Conservation (phyloP, 1,284 basidiomycete species). For the Malassezia slooffiae region DNA sequence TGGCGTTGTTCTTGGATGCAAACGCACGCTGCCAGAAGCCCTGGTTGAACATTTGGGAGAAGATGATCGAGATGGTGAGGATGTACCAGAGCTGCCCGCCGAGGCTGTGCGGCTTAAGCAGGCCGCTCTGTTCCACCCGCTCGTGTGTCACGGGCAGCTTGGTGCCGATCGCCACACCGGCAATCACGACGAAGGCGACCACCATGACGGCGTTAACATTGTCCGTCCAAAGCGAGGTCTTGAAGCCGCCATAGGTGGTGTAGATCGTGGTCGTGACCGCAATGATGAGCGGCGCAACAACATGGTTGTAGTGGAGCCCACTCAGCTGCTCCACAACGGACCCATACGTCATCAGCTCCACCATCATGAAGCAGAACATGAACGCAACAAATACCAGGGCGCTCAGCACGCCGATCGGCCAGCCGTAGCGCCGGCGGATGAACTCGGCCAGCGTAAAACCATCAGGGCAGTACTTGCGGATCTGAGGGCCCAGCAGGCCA, state of each 20-base stretch:
- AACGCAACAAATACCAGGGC: constrained; percentile 42
- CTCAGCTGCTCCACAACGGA: constrained; percentile 25
- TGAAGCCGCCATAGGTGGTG: constrained; percentile 46
- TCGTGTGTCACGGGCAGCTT: constrained; percentile 35
- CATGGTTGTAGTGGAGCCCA: constrained; percentile 26
- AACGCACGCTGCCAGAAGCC: constrained; percentile 47
- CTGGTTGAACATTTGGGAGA: constrained; percentile 46
- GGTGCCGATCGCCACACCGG: constrained; percentile 34
- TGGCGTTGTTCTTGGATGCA: constrained; percentile 38
- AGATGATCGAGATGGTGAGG: constrained; percentile 38
- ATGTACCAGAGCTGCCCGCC: constrained; percentile 46
- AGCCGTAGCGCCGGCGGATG: constrained; percentile 42
- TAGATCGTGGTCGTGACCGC: constrained; percentile 44
- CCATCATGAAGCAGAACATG: constrained; percentile 47
- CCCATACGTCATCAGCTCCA: constrained; percentile 46
- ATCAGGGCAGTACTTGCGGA: constrained; percentile 40
- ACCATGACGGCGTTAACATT: constrained; percentile 45
- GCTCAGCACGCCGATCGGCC: constrained; percentile 39
- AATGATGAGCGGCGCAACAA: constrained; percentile 40
- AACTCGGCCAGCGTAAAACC: constrained; percentile 45
- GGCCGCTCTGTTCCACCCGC: constrained; percentile 26
- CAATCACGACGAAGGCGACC: constrained; percentile 39
- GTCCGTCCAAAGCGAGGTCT: constrained; percentile 45
- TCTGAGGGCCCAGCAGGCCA: constrained; percentile 42
- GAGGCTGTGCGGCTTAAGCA: constrained; percentile 32